Percentiles rank a stretch among this genome's conserved stretches.
Conservation (phyloP, 1,139 yeast genomes). For the Yamadazyma aaseri region DNA sequence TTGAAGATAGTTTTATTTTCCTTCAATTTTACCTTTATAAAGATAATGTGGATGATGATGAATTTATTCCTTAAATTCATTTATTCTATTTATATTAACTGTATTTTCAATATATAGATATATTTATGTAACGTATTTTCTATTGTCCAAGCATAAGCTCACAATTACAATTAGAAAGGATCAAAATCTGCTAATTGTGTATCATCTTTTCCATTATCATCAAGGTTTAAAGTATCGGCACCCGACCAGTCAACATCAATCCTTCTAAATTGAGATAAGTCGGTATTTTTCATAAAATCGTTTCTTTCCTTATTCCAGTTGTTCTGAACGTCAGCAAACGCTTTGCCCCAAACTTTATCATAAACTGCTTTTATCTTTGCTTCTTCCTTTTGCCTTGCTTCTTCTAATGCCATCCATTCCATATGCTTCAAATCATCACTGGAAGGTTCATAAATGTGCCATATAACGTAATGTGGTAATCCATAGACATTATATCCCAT, state of each 20-base stretch:
- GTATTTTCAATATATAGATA: neutral
- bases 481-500: slow-evolving; percentile 86
- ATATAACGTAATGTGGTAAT: slow-evolving; percentile 83
- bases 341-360: slow-evolving; percentile 72
- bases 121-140: neutral
- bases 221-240: slow-evolving; percentile 46
- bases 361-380: slow-evolving; percentile 65
- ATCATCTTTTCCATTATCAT: slow-evolving; percentile 21
- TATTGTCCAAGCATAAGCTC: neutral
- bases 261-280: slow-evolving; percentile 47
- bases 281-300: slow-evolving; percentile 71
- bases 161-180: slow-evolving; percentile 24
- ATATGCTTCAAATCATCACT: slow-evolving; percentile 84
- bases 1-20: slow-evolving; percentile 64
- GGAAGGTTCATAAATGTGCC: slow-evolving; percentile 93
- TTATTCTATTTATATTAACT: slow-evolving; percentile 1
- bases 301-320: slow-evolving; percentile 69
- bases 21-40: slow-evolving; percentile 63
- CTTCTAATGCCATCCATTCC: slow-evolving; percentile 97
- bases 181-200: slow-evolving; percentile 44
- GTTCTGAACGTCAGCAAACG: slow-evolving; percentile 68
- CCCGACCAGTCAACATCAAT: slow-evolving; percentile 70
- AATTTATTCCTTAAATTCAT: slow-evolving; percentile 8
- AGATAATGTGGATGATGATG: slow-evolving; percentile 22
- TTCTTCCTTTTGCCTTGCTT: slow-evolving; percentile 69